Percentiles rank a stretch among this genome's conserved stretches.
Evolutionary conservation across 2,329 filamentous ascomycete genomes (phyloP).

Genomic region (Cladosporium sp.): DNA sequence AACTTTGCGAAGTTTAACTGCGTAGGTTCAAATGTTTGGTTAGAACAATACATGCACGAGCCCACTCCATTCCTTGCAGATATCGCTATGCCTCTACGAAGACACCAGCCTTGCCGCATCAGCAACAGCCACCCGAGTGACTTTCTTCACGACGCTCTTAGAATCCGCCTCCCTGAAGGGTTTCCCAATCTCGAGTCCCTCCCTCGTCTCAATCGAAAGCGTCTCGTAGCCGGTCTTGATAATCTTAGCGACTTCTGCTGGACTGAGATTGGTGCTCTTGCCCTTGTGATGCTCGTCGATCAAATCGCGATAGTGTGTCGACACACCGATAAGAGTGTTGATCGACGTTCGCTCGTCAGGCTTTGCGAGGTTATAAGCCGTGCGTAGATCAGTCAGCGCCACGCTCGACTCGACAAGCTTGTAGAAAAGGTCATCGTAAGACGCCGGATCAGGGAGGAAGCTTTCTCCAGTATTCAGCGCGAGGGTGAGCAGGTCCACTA

Average conservation of each 20-base stretch:
- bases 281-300: slow-evolving; percentile 57
- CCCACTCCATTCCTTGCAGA: not conserved
- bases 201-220: slow-evolving; percentile 83
- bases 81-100: not conserved
- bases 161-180: slow-evolving; percentile 84
- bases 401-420: slow-evolving; percentile 93
- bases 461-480: slow-evolving; percentile 84
- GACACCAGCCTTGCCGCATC: slow-evolving; percentile 50
- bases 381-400: slow-evolving; percentile 75
- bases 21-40: not conserved
- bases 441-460: slow-evolving; percentile 81
- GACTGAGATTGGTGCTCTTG: slow-evolving; percentile 62
- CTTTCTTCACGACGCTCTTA: slow-evolving; percentile 80
- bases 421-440: slow-evolving; percentile 97
- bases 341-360: slow-evolving; percentile 63
- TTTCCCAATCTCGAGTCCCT: slow-evolving; percentile 66
- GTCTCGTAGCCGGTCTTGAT: slow-evolving; percentile 98
- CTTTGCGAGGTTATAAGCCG: slow-evolving; percentile 62
- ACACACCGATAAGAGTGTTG: slow-evolving; percentile 78
- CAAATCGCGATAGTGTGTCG: slow-evolving; percentile 81
- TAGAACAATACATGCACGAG: not conserved
- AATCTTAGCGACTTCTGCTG: slow-evolving; percentile 79
- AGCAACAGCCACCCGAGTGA: slow-evolving; percentile 75
- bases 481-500: slow-evolving; percentile 80
- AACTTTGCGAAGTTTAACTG: not conserved